These are phyloP conservation scores for Diaporthe destruens DNA, from an alignment of 2,329 filamentous ascomycete species.

Conservation along the genomic window DNA sequence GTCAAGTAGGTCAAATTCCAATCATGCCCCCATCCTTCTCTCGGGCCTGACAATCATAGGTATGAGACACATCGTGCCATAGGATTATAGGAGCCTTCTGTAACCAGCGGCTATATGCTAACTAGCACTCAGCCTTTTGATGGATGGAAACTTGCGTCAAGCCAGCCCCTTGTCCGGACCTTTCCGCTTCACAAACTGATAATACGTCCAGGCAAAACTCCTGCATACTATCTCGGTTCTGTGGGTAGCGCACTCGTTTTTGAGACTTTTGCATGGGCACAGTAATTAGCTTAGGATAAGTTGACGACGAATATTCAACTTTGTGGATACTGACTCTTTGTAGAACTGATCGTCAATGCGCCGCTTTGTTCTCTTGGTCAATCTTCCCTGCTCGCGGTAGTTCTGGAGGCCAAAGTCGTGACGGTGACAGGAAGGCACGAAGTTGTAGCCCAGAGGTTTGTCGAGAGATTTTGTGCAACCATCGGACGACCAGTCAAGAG, in stretches of 20 bases:
- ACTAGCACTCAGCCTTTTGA: neutral
- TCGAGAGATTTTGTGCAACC: constrained; percentile 58
- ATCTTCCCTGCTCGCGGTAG: constrained; percentile 62
- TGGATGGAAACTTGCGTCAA: neutral
- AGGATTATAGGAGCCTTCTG: no score
- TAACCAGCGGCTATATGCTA: no score
- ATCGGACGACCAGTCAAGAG: constrained; percentile 57
- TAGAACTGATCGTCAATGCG: constrained; percentile 65
- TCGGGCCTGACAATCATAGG: neutral
- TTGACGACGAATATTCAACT: accelerated
- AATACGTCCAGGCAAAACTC: neutral
- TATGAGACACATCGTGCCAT: neutral
- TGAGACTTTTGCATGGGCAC: neutral
- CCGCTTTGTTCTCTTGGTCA: constrained; percentile 56
- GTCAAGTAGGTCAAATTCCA: neutral
- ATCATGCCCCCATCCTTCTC: no score
- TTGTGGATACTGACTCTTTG: constrained; percentile 51
- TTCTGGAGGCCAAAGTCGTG: constrained; percentile 71
- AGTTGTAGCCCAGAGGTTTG: constrained; percentile 57
- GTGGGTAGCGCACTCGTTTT: neutral
- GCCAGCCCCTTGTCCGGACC: neutral
- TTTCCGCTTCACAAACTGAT: neutral
- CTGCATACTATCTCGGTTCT: no score
- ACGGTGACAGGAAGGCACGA: constrained; percentile 60
- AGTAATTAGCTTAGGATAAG: neutral